Evolutionary conservation across 2,329 filamentous ascomycete species (phyloP), one percentile per base, ranked within the genome.

Genomic region (Lecanosticta acicola): DNA sequence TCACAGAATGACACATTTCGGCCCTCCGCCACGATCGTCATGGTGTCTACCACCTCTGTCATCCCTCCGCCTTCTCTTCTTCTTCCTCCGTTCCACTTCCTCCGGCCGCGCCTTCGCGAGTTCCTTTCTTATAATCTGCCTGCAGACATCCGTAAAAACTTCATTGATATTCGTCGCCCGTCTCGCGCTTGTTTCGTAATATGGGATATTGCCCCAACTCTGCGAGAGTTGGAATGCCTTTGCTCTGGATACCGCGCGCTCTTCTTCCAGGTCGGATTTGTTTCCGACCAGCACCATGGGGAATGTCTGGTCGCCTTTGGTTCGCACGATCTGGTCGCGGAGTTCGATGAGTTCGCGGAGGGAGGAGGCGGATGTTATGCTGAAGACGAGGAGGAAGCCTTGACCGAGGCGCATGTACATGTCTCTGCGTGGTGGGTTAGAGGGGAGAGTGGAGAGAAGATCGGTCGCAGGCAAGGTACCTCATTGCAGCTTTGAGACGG

Each of bases 341-440:
- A 95, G 76, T 58, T 86, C 84, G 57, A 80, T 77, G 21, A 95
- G 78, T 67, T 95, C 88, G 58, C 82, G 79, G 33, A 95, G 75
- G n/a, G 87, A 94, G 26, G 86, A 86, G 50, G 78, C 75, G 51
- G 87, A 93, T 14, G 87, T 91, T 63, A 94, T 94, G 68, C 85
- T 91, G 71, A 94, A 95, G 47, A 94, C 89, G 32, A 95, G 77
- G 45, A 95, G 78, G 66, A 95, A 95, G 0, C 89, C 88, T 69
- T 94, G 87, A 45, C 88, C 88, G 32, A 88, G 87, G 65, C 93
- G 93, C 87, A 95, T 94, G 72, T 94, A 93, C 37, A 91, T 75
- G 64, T 93, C 87, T 63, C 86, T 57, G 41, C 13, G 17, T 33
- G 78, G 38, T 43, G 34, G 24, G 44, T 32, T 38, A 9, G 19